Evolutionary conservation across 1,284 basidiomycete genomes (phyloP), one percentile per base, ranked within the genome.

Genomic region (Puccinia horiana): DNA sequence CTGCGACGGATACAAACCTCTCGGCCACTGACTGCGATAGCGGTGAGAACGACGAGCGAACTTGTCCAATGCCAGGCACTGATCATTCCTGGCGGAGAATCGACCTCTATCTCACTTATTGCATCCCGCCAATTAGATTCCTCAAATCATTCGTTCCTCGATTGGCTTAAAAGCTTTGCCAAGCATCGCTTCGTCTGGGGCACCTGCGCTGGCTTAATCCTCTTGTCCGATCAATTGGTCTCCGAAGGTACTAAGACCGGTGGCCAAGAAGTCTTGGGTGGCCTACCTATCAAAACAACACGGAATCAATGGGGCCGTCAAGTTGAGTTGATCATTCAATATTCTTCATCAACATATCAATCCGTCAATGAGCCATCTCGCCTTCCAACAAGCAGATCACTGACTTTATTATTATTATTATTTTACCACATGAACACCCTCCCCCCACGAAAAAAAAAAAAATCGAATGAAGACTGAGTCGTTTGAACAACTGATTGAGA

Each of bases 201-300:
- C 2, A 98, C 96, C 0, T 99, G 96, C 87, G 96, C 96, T 0
- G 96, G 96, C 26, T 96, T 96, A 84, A 98, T 99, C 84, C 89
- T 98, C 73, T 90, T 98, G 63, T 91, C 94, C 2, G 89, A 91
- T 83, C 87, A 89, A 11, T 90, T 94, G 20, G 91, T 70, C 54
- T 84, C 56, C 83, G 86, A 92, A 83, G 92, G 93, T 72, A 90
- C 92, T 16, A 96, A 96, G 89, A 92, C 91, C 85, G 94, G 93
- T 56, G 94, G 94, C 1, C 94, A 95, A 87, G 93, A 95, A 84
- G 89, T 96, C 18, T 89, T 98, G 26, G 92, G 92, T 40, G 95
- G 93, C 23, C 90, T 98, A 83, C 91, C 92, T 23, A 89, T 96
- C 83, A 90, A 90, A 16, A 92, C 96, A 11, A 92, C 91, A 75